Evolutionary conservation across 805 yeast species (phyloP).

Genomic region (Priceomyces melissophilus): DNA sequence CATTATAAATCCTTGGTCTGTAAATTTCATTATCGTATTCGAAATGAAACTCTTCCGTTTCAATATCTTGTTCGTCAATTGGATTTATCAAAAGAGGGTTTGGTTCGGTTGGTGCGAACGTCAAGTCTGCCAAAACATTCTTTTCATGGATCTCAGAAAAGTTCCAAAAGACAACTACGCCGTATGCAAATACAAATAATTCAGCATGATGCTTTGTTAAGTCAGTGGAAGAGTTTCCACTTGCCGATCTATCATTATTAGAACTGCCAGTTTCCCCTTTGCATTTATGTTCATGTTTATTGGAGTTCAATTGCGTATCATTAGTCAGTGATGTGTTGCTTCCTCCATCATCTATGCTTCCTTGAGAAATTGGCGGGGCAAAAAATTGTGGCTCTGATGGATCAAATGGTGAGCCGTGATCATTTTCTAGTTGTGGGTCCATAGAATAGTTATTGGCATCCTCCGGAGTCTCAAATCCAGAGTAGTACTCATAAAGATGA

Average conservation of each 20-base stretch:
- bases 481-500: constrained; percentile 87
- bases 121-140: constrained; percentile 87
- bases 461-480: constrained; percentile 69
- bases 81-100: constrained; percentile 63
- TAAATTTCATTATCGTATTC: constrained; percentile 63
- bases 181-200: constrained; percentile 84
- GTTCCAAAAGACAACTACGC: constrained; percentile 98
- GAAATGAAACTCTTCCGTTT: constrained; percentile 83
- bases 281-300: not conserved
- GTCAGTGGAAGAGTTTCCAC: constrained; percentile 20
- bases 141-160: constrained; percentile 90
- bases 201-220: constrained; percentile 70
- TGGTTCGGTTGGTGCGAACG: constrained; percentile 53
- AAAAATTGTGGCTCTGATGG: constrained; percentile 93
- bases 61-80: constrained; percentile 82
- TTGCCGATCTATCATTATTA: not conserved
- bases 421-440: constrained; percentile 43
- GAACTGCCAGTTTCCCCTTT: constrained; percentile 1
- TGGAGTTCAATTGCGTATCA: not conserved
- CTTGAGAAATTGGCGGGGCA: constrained; percentile 40
- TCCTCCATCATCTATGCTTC: constrained; percentile 13
- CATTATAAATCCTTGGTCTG: constrained; percentile 80
- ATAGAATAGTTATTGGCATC: constrained; percentile 47
- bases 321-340: constrained; percentile 2
- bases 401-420: constrained; percentile 61